Percentiles rank a stretch among this genome's conserved stretches.
phyloP scores from a whole-genome alignment of 306 rosid species.

The Cicer yamashitae region DNA sequence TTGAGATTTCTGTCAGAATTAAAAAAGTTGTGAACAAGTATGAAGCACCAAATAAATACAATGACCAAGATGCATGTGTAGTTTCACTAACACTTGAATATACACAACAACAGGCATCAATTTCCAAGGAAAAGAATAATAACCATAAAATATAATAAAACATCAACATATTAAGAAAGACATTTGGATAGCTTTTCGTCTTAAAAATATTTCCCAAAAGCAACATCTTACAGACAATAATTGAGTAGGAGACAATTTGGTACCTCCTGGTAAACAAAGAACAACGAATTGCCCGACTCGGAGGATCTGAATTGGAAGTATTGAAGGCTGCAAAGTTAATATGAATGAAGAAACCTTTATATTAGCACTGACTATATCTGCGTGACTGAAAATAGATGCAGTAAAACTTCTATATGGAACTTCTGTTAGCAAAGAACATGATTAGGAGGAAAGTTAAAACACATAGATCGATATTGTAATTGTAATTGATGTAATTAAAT shows the following conservation, averaged over 20 bases:
- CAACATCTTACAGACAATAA: conserved; percentile 8
- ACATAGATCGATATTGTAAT: conserved; percentile 12
- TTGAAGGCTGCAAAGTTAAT: conserved; percentile 75
- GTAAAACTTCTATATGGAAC: conserved; percentile 14
- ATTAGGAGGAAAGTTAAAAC: conserved; percentile 13
- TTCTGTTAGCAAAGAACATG: conserved; percentile 20
- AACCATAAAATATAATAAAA: not conserved
- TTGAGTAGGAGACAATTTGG: conserved; percentile 21
- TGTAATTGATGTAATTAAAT: conserved; percentile 9
- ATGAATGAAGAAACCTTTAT: conserved; percentile 31
- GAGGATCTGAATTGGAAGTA: conserved; percentile 93
- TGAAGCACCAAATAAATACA: conserved; percentile 38
- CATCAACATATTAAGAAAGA: conserved; percentile 5
- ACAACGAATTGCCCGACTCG: conserved; percentile 79
- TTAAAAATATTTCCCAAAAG: conserved; percentile 20
- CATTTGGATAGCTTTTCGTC: not conserved
- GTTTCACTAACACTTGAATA: not conserved
- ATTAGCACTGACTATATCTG: conserved; percentile 21
- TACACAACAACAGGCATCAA: conserved; percentile 4
- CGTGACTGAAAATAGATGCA: conserved; percentile 33
- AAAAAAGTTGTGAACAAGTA: conserved; percentile 1
- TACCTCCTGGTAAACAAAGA: conserved; percentile 95
- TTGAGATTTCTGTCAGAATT: conserved; percentile 71
- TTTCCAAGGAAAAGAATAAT: conserved; percentile 15
- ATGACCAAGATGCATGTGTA: not conserved